Evolutionary conservation across 2,329 filamentous ascomycete genomes (phyloP), one percentile per base, ranked within the genome.

Genomic region (Pestalotiopsis sp.): DNA sequence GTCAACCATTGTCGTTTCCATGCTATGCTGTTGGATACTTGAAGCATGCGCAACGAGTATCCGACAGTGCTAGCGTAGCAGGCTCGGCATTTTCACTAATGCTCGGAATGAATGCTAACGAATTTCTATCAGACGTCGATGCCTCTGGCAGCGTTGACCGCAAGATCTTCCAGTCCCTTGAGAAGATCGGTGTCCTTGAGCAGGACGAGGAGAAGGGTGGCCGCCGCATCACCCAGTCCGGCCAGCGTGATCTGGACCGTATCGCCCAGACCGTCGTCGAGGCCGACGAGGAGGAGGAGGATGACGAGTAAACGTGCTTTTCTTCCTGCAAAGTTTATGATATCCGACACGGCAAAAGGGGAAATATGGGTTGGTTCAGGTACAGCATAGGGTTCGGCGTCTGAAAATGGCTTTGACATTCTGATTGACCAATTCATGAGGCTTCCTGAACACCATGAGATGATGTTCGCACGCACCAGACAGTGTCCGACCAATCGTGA

Each of bases 161-260:
- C 85, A 98, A 98, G 89, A 89, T 97, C 82, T 87, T 98, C 83
- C 96, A 99, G 89, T 88, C 94, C 71, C 92, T 99, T 69, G 96
- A 98, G 92, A 98, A 98, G 92, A 98, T 99, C 79, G 94, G 95
- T 84, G 94, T 99, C 77, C 87, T 99, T 72, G 96, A 99, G 92
- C 88, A 92, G 81, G 95, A 98, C 79, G 95, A 98, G 89, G 95
- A 98, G 76, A 97, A 97, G 90, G 96, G 96, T 85, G 96, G 96
- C 80, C 93, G 96, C 81, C 91, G 96, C 84, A 98, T 99, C 86
- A 98, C 96, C 79, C 94, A 98, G 89, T 90, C 91, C 80, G 96
- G 96, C 81, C 94, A 98, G 91, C 93, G 96, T 89, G 96, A 99
- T 92, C 89, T 99, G 89, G 96, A 98, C 89, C 95, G 89, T 84